Evolutionary conservation across 176 grass and related monocot species (phyloP).

Genomic region (Triticum dicoccoides): DNA sequence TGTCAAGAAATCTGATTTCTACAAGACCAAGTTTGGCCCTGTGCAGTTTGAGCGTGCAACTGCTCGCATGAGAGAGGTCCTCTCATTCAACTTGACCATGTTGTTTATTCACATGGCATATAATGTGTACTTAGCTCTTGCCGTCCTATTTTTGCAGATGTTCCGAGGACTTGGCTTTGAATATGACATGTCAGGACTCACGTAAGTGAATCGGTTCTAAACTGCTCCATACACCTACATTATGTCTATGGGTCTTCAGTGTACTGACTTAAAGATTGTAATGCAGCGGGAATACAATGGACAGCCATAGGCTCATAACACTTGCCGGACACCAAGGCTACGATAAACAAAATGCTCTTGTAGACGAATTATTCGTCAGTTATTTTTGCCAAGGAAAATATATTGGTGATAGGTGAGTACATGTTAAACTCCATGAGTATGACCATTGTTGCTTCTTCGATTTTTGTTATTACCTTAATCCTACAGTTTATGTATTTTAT

Average conservation of each 20-base stretch:
- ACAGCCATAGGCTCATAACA: constrained; percentile 88
- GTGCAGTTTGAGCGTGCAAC: constrained; percentile 60
- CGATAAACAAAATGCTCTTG: constrained; percentile 90
- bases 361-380: constrained; percentile 74
- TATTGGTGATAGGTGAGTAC: constrained; percentile 74
- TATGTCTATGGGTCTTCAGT: background rate
- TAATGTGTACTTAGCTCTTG: constrained; percentile 19
- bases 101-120: background rate
- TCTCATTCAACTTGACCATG: background rate
- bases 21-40: constrained; percentile 65
- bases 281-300: constrained; percentile 83
- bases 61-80: constrained; percentile 75
- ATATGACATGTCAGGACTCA: constrained; percentile 78
- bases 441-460: background rate
- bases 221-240: background rate
- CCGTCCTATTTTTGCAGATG: constrained; percentile 47
- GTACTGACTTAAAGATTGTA: constrained; percentile 30
- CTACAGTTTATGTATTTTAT: background rate
- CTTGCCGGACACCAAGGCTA: constrained; percentile 71
- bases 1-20: constrained; percentile 71
- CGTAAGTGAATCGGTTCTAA: constrained; percentile 51
- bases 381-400: constrained; percentile 87
- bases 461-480: background rate
- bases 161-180: constrained; percentile 78
- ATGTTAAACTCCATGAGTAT: constrained; percentile 11